These are phyloP conservation scores for Drosera capensis DNA, from an alignment of 148 eudicot genomes.

Conservation along the genomic window DNA sequence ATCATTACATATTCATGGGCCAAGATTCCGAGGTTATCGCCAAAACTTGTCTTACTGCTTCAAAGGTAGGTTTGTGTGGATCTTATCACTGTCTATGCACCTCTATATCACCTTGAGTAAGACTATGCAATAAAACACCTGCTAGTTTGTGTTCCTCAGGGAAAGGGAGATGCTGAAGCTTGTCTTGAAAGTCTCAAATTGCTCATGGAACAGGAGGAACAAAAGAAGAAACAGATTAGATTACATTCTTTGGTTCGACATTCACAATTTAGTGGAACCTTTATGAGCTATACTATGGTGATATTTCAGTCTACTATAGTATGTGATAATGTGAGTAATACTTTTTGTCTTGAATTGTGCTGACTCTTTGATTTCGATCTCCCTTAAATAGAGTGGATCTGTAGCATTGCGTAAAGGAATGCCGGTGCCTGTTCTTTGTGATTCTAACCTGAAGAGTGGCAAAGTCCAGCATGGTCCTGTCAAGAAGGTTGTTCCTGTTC, in stretches of 20 bases:
- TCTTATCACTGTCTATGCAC: too few relatives aligned
- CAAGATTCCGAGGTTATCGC: slow-evolving; percentile 81
- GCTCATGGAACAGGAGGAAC: slow-evolving; percentile 72
- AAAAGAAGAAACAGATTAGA: slow-evolving; percentile 48
- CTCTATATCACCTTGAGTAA: not conserved
- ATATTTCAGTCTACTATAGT: slow-evolving; percentile 6
- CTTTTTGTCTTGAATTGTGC: not conserved
- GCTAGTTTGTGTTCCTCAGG: slow-evolving; percentile 25
- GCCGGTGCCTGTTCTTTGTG: slow-evolving; percentile 46
- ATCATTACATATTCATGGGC: slow-evolving; percentile 53
- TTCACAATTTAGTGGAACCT: slow-evolving; percentile 72
- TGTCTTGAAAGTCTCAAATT: slow-evolving; percentile 46
- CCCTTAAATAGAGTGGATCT: slow-evolving; percentile 64
- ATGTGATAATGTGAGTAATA: not conserved
- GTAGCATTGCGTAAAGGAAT: slow-evolving; percentile 58
- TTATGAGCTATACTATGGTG: slow-evolving; percentile 78
- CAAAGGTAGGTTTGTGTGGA: slow-evolving; percentile 36
- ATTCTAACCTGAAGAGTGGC: slow-evolving; percentile 39
- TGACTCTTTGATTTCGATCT: slow-evolving; percentile 7
- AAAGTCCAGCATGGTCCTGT: slow-evolving; percentile 57
- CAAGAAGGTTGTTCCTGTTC: slow-evolving; percentile 41
- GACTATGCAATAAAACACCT: not conserved
- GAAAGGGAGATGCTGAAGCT: slow-evolving; percentile 33
- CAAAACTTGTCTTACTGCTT: slow-evolving; percentile 28
- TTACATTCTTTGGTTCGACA: slow-evolving; percentile 33